Conservation (phyloP, 2,329 filamentous ascomycete species). For the Zalaria sp. region DNA sequence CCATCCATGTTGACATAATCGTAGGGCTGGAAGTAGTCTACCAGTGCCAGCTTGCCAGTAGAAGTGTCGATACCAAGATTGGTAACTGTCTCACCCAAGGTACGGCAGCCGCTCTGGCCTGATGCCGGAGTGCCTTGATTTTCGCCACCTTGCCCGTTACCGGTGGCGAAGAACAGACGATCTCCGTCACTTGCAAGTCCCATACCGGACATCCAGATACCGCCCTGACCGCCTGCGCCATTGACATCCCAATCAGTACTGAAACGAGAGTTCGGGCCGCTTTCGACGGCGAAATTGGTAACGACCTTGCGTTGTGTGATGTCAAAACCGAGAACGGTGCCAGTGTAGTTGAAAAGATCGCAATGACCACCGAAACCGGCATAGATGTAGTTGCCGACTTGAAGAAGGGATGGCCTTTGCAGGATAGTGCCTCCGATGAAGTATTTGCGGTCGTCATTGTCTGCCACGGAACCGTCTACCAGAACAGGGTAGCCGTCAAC, state of each 20-base stretch:
- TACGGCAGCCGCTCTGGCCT: conserved; percentile 11
- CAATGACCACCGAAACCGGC: conserved; percentile 42
- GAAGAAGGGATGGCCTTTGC: conserved; percentile 35
- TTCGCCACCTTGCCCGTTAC: conserved; percentile 15
- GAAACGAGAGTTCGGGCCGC: conserved; percentile 6
- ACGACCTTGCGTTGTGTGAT: conserved; percentile 22
- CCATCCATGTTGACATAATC: conserved; percentile 37
- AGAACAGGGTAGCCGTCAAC: conserved; percentile 31
- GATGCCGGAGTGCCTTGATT: conserved; percentile 14
- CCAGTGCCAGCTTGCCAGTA: conserved; percentile 30
- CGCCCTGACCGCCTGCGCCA: conserved; percentile 9
- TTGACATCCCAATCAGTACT: background rate
- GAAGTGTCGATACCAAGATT: conserved; percentile 10
- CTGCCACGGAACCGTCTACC: conserved; percentile 31
- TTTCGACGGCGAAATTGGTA: conserved; percentile 10
- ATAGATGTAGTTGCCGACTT: conserved; percentile 34
- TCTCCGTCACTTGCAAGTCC: conserved; percentile 14
- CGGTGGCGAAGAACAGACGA: conserved; percentile 14
- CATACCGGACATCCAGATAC: conserved; percentile 17
- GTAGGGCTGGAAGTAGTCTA: conserved; percentile 42
- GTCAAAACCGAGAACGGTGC: conserved; percentile 36
- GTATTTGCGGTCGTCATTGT: conserved; percentile 33
- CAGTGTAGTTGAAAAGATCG: conserved; percentile 42
- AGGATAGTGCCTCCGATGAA: conserved; percentile 40
- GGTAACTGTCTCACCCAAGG: conserved; percentile 13